Evolutionary conservation across 148 eudicot genomes (phyloP).

Genomic region (Chenopodium formosanum): DNA sequence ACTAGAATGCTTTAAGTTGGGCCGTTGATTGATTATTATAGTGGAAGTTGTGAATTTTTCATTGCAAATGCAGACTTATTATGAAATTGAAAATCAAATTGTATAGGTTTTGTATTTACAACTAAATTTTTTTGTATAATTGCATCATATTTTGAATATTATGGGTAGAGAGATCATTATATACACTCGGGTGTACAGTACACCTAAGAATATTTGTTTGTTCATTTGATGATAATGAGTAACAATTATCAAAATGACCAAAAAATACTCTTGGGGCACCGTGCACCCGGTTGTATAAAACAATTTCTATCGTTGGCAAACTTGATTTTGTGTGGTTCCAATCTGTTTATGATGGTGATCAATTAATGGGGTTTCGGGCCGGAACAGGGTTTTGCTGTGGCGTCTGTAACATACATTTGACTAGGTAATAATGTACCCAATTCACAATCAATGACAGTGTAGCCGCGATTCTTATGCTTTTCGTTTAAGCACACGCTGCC

Average conservation of each 20-base stretch:
- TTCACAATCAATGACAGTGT: conserved; percentile 5
- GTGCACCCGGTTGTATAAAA: too few species aligned
- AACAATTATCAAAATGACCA: too few species aligned
- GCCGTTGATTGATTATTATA: background rate
- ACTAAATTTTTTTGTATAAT: background rate
- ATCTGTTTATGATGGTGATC: background rate
- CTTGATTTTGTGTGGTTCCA: background rate
- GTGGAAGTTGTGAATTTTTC: background rate
- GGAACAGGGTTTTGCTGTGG: background rate
- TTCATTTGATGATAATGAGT: too few species aligned
- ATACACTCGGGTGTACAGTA: too few species aligned
- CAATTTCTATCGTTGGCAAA: background rate
- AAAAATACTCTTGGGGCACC: too few species aligned
- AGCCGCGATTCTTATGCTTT: background rate
- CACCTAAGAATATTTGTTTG: too few species aligned
- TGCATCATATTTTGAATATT: background rate
- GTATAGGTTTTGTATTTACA: too few species aligned
- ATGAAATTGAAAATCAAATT: background rate
- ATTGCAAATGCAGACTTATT: background rate
- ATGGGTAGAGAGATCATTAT: too few species aligned
- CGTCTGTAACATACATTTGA: background rate
- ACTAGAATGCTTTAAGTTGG: background rate
- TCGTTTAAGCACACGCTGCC: background rate
- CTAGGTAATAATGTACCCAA: conserved; percentile 4
- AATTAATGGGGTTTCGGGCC: background rate